Evolutionary conservation across 2,329 filamentous ascomycete genomes (phyloP).

Genomic region (Talaromyces sp.): DNA sequence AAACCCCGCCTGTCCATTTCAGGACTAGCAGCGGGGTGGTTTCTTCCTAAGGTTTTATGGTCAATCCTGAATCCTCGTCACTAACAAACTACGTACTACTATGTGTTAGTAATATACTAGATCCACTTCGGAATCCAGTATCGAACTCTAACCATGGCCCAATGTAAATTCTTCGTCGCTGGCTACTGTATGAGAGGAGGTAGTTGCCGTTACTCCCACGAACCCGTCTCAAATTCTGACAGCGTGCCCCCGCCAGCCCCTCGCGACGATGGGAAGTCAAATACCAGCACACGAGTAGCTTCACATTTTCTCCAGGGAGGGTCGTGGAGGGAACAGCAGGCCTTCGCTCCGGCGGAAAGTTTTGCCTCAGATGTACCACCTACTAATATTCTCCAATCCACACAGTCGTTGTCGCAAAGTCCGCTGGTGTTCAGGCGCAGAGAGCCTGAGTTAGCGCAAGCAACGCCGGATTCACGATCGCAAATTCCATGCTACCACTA

Average conservation of each 20-base stretch:
- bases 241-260: not conserved
- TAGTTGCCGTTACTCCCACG: not conserved
- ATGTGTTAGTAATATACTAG: not conserved
- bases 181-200: slow-evolving; percentile 5
- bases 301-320: not conserved
- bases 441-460: not conserved
- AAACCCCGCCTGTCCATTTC: no score
- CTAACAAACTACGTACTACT: not conserved
- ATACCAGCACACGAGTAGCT: not conserved
- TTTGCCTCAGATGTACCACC: not conserved
- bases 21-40: no score
- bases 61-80: not conserved
- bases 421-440: not conserved
- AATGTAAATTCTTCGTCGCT: not conserved
- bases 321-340: not conserved
- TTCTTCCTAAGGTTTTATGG: no score
- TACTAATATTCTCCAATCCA: not conserved
- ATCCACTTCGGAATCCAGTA: not conserved
- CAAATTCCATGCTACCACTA: slow-evolving; percentile 19
- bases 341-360: not conserved
- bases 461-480: not conserved
- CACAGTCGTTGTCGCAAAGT: not conserved
- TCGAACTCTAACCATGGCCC: not conserved
- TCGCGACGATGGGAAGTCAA: not conserved
- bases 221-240: not conserved